Conservation (phyloP, 2,329 filamentous ascomycete genomes). For the Stagonosporopsis cucurbitacearum region DNA sequence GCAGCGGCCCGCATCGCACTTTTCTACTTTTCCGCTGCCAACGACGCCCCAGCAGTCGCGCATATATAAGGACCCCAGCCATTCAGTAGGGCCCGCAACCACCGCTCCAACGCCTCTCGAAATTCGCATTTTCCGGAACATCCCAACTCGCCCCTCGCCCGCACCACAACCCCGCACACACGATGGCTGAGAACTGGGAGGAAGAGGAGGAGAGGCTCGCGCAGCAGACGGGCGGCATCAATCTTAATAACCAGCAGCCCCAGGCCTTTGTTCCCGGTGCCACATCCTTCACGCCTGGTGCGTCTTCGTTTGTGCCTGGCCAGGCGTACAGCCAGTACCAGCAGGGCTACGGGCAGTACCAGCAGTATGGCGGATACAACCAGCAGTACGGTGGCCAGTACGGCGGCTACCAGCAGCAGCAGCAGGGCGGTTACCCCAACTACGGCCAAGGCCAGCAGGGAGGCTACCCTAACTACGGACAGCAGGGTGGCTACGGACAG, state of each 20-base stretch:
- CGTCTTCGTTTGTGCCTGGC: constrained; percentile 73
- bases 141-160: constrained; percentile 10
- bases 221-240: constrained; percentile 61
- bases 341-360: constrained; percentile 41
- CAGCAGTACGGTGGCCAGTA: constrained; percentile 69
- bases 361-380: constrained; percentile 49
- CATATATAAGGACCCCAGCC: constrained; percentile 9
- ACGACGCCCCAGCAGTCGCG: constrained; percentile 11
- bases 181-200: constrained; percentile 92
- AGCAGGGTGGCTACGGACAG: constrained; percentile 33
- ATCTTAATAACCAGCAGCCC: constrained; percentile 37
- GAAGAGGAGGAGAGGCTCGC: constrained; percentile 85
- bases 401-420: constrained; percentile 36
- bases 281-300: constrained; percentile 75
- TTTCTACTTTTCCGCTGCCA: constrained; percentile 19
- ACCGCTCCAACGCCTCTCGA: constrained; percentile 30
- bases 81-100: constrained; percentile 10
- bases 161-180: constrained; percentile 30
- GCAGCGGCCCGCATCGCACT: constrained; percentile 11
- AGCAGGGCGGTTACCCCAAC: constrained; percentile 24
- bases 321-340: constrained; percentile 64
- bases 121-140: constrained; percentile 23
- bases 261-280: constrained; percentile 68
- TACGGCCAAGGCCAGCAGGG: constrained; percentile 33
- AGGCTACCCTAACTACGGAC: constrained; percentile 23